A percentile compares a stretch with the other conserved stretches of the same genome.
phyloP scores from a whole-genome alignment of 768 basidiomycete species.

The Boletus patriciae region DNA sequence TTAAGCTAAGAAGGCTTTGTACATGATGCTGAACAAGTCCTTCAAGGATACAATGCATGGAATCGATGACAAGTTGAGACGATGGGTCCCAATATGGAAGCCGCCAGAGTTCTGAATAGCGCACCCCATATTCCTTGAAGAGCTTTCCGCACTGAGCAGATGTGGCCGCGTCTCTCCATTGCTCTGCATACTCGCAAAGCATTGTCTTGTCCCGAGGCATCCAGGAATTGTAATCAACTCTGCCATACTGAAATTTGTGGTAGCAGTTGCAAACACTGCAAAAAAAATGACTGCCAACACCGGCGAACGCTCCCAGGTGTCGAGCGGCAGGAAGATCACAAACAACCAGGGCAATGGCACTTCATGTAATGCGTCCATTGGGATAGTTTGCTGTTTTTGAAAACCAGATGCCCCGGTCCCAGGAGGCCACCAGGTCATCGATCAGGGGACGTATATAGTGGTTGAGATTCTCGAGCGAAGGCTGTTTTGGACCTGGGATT shows the following conservation, averaged over 20 bases:
- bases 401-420: constrained; percentile 30
- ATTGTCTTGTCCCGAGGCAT: constrained; percentile 2
- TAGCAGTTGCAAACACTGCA: constrained; percentile 33
- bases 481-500: constrained; percentile 40
- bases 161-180: constrained; percentile 14
- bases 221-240: constrained; percentile 20
- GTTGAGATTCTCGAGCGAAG: constrained; percentile 34
- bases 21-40: constrained; percentile 7
- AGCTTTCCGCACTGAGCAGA: neutral
- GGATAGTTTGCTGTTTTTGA: constrained; percentile 14
- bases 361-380: constrained; percentile 21
- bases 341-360: constrained; percentile 28
- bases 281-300: constrained; percentile 20
- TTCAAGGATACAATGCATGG: constrained; percentile 30
- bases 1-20: constrained; percentile 3
- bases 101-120: no score
- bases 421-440: no score
- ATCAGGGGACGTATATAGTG: no score
- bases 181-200: constrained; percentile 6
- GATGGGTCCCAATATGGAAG: constrained; percentile 30
- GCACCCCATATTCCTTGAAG: constrained; percentile 17
- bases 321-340: constrained; percentile 39
- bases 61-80: constrained; percentile 18
- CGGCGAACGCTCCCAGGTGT: constrained; percentile 26
- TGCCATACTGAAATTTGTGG: constrained; percentile 7